These are phyloP conservation scores for Salix dunnii DNA, from an alignment of 345 rosid species.

Conservation along the genomic window DNA sequence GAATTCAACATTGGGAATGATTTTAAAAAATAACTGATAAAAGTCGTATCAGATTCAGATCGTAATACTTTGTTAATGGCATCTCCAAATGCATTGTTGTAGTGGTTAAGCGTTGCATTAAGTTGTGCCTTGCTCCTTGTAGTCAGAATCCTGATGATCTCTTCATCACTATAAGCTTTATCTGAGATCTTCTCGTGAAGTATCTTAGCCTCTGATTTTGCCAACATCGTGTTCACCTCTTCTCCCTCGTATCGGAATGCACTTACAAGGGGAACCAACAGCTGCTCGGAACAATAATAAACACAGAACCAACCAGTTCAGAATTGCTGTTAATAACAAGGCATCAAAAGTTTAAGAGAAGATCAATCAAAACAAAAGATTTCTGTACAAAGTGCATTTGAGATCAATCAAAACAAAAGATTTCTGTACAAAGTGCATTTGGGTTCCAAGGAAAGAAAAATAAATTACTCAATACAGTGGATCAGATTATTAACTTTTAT, in stretches of 20 bases:
- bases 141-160: slow-evolving; percentile 69
- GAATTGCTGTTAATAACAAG: neutral
- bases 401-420: neutral
- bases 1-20: neutral
- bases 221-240: slow-evolving; percentile 63
- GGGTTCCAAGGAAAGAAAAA: neutral
- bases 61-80: slow-evolving; percentile 66
- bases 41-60: neutral
- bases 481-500: too few relatives aligned
- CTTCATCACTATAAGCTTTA: slow-evolving; percentile 71
- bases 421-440: neutral
- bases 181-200: slow-evolving; percentile 71
- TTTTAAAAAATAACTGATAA: neutral
- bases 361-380: neutral
- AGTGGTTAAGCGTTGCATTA: slow-evolving; percentile 70
- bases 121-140: slow-evolving; percentile 87
- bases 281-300: slow-evolving; percentile 37
- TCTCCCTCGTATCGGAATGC: slow-evolving; percentile 77
- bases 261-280: slow-evolving; percentile 75
- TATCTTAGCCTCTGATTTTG: slow-evolving; percentile 76
- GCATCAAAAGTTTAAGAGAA: neutral
- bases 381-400: neutral
- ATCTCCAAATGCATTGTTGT: slow-evolving; percentile 59
- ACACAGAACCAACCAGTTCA: neutral
- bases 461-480: neutral